phyloP scores from a whole-genome alignment of 192 early-diverging fungal genomes.

The Coemansia sp. region DNA sequence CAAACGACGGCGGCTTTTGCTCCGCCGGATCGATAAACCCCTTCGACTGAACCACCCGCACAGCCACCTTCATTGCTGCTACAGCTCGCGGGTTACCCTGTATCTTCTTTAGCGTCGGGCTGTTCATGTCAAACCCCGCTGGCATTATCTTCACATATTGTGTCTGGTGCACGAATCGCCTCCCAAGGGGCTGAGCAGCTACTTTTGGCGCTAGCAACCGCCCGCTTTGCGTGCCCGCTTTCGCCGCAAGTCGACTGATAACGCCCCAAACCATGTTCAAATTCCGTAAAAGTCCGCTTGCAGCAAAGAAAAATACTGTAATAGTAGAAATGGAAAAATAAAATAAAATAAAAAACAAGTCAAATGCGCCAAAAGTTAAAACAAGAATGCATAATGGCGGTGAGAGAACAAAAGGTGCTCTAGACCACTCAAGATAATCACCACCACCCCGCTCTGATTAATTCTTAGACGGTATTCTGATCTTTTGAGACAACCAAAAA shows the following conservation, averaged over 20 bases:
- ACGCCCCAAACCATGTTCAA: too few relatives aligned
- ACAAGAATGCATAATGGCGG: too few relatives aligned
- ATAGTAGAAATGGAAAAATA: not conserved
- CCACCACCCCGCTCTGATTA: too few relatives aligned
- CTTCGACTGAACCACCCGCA: slow-evolving; percentile 22
- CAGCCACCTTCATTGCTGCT: slow-evolving; percentile 9
- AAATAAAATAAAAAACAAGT: too few relatives aligned
- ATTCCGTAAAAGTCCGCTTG: too few relatives aligned
- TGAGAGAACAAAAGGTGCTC: too few relatives aligned
- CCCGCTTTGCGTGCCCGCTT: too few relatives aligned
- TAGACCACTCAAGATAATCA: too few relatives aligned
- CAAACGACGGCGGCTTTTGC: slow-evolving; percentile 24
- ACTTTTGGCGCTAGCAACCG: not conserved
- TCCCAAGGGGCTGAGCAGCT: not conserved
- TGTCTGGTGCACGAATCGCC: slow-evolving; percentile 8
- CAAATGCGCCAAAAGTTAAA: too few relatives aligned
- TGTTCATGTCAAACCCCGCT: slow-evolving; percentile 9
- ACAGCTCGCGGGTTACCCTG: slow-evolving; percentile 20
- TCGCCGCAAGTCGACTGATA: too few relatives aligned
- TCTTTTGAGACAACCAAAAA: not conserved
- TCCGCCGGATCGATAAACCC: slow-evolving; percentile 6
- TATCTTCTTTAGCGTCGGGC: slow-evolving; percentile 15
- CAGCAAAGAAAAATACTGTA: not conserved
- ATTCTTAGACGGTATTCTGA: too few relatives aligned
- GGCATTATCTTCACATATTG: not conserved